A percentile compares a stretch with the other conserved stretches of the same genome.
These are phyloP conservation scores for Collariella sp. DNA, from an alignment of 495 filamentous ascomycete species.

Conservation along the genomic window DNA sequence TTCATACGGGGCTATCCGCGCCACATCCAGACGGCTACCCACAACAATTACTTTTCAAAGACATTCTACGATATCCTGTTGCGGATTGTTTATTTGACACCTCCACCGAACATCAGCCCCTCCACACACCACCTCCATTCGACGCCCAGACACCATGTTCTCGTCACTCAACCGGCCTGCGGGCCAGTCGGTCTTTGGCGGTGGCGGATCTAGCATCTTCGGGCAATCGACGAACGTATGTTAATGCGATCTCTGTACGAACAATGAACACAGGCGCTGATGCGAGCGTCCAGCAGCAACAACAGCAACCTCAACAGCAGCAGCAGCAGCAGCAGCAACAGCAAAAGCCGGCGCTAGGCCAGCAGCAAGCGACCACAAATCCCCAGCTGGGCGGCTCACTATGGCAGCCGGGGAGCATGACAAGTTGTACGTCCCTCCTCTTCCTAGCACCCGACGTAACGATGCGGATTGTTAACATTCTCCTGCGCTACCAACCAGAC, in stretches of 20 bases:
- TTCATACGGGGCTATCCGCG: no score
- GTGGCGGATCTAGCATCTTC: slow-evolving; percentile 19
- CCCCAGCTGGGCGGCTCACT: slow-evolving; percentile 34
- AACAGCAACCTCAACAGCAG: slow-evolving; percentile 17
- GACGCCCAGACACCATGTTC: slow-evolving; percentile 11
- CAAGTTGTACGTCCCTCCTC: slow-evolving; percentile 30
- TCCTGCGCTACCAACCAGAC: slow-evolving; percentile 27
- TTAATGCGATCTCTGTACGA: neutral
- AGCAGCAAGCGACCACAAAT: slow-evolving; percentile 27
- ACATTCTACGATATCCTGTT: neutral
- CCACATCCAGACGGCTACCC: no score
- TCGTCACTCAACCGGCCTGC: slow-evolving; percentile 15
- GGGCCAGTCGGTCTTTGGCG: slow-evolving; percentile 21
- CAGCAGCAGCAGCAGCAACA: slow-evolving; percentile 24
- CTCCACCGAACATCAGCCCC: neutral
- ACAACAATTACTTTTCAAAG: no score
- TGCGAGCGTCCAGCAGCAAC: slow-evolving; percentile 19
- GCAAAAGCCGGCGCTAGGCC: slow-evolving; percentile 26
- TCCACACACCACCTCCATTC: neutral
- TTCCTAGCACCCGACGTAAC: neutral
- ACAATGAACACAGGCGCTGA: neutral
- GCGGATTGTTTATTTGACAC: neutral
- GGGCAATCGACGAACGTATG: slow-evolving; percentile 20
- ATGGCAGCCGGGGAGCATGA: slow-evolving; percentile 41
- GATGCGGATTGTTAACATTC: slow-evolving; percentile 13